Percentiles rank a stretch among this genome's conserved stretches.
Conservation (phyloP, 2,329 filamentous ascomycete species). For the Paraphaeosphaeria minitans region DNA sequence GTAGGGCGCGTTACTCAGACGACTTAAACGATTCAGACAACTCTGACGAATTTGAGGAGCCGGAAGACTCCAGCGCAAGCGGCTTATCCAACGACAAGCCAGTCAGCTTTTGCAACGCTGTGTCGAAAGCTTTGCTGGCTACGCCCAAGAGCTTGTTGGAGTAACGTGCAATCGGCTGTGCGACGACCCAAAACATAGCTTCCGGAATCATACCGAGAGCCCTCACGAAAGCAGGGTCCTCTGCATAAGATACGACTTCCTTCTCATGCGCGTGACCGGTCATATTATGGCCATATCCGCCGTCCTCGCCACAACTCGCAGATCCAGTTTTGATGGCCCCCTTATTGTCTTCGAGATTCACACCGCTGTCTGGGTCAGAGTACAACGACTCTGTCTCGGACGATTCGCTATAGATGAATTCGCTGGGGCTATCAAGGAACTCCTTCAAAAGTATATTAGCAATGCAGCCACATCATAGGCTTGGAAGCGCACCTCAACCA, state of each 20-base stretch:
- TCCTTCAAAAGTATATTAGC: neutral
- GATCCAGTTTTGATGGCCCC: neutral
- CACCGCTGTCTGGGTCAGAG: neutral
- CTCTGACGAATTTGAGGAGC: no score
- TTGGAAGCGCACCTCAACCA: constrained; percentile 11
- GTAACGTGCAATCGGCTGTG: constrained; percentile 11
- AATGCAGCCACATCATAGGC: neutral
- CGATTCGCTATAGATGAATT: neutral
- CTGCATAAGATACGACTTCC: constrained; percentile 13
- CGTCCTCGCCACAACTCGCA: neutral
- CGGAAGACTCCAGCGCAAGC: neutral
- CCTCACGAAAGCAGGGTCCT: constrained; percentile 31
- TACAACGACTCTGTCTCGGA: neutral
- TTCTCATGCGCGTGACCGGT: constrained; percentile 10
- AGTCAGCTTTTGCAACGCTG: constrained; percentile 15
- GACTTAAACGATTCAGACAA: no score
- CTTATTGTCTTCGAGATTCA: neutral
- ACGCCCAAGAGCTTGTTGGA: constrained; percentile 3
- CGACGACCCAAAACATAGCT: constrained; percentile 32
- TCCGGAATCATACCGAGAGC: constrained; percentile 32
- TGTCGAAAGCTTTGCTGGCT: constrained; percentile 15
- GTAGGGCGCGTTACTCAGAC: neutral
- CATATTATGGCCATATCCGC: neutral
- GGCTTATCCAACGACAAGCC: constrained; percentile 6
- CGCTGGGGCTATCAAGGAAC: neutral